Percentiles rank a stretch among this genome's conserved stretches.
These are phyloP conservation scores for Acer negundo DNA, from an alignment of 345 rosid genomes.

Conservation along the genomic window DNA sequence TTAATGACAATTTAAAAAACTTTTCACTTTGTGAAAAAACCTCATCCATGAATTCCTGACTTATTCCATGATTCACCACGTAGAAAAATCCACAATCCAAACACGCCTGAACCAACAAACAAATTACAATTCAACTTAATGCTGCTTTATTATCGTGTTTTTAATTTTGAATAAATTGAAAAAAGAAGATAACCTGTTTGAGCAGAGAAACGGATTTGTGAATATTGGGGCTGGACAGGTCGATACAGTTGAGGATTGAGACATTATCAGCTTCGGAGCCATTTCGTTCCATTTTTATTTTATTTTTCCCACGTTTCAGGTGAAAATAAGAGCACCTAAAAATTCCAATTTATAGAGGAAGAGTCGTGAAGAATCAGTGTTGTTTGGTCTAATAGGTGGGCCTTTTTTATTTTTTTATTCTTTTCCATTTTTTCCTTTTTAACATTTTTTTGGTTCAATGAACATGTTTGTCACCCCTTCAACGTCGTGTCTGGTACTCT, in stretches of 20 bases:
- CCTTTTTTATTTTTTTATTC: too few relatives aligned
- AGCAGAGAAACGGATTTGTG: slow-evolving; percentile 46
- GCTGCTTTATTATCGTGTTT: background rate
- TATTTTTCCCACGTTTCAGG: background rate
- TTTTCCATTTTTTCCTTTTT: too few relatives aligned
- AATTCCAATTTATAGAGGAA: background rate
- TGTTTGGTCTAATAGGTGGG: background rate
- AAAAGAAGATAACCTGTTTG: slow-evolving; percentile 46
- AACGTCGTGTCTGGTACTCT: too few relatives aligned
- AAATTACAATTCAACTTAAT: background rate
- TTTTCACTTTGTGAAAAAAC: slow-evolving; percentile 63
- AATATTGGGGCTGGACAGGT: slow-evolving; percentile 48
- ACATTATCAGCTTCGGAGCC: slow-evolving; percentile 27
- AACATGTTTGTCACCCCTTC: too few relatives aligned
- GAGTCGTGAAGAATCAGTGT: background rate
- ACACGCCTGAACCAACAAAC: slow-evolving; percentile 55
- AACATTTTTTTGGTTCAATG: too few relatives aligned
- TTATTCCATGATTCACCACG: slow-evolving; percentile 75
- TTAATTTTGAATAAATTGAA: background rate
- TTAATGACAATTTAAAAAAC: slow-evolving; percentile 56
- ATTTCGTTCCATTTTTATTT: slow-evolving; percentile 10
- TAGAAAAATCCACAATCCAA: slow-evolving; percentile 84
- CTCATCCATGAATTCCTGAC: slow-evolving; percentile 60
- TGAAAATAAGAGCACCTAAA: background rate
- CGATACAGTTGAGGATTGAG: slow-evolving; percentile 58